Base-by-base conservation (phyloP, 441 rosid genomes). In the Capsella rubella region DNA sequence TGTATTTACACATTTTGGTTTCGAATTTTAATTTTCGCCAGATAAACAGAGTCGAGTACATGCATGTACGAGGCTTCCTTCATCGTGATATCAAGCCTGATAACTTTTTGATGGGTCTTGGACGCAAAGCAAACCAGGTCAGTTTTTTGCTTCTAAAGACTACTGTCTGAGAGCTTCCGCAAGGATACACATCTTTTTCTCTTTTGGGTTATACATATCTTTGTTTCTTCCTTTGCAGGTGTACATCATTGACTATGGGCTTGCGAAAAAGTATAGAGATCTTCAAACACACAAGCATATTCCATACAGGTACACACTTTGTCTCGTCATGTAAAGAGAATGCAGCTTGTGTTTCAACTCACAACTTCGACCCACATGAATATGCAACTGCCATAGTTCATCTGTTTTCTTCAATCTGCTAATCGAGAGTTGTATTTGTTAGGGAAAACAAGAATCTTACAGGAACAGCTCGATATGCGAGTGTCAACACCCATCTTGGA, bases 71-170 rank as follows among this genome's bases (percentile, higher is more conserved):
- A 49, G 72, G 75, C 11, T 77, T 58, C 39, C 76, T 77, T 42
- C 80, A 70, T 64, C 97, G 98, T 72, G 97, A 93, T 81, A 86
- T 93, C 25, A 91, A 93, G 81, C 98, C 98, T 27, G 98, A 90
- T 79, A 91, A 91, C 82, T 93, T 93, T 72, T 83, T 93, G 56
- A 91, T 93, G 98, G 98, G 98, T 55, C 82, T 91, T 54, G 96
- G 97, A 4, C 90, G 97, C 78, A 91, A 91, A 86, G 93, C 97
- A 52, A 93, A 93, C 83, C 98, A 91, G 95, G 98, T 91, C 57
- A 6, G 49, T 64, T 18, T 6, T 31, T 86, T 54, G 1, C 25
- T 21, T 21, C 25, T 21, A 21, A 85, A 87, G 60, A 61, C 46
- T 13, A 40, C 35, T 65, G 4, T 65, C 59, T 40, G 4, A 39